Conservation (phyloP, 148 eudicot genomes). For the Gaultheria prostrata region DNA sequence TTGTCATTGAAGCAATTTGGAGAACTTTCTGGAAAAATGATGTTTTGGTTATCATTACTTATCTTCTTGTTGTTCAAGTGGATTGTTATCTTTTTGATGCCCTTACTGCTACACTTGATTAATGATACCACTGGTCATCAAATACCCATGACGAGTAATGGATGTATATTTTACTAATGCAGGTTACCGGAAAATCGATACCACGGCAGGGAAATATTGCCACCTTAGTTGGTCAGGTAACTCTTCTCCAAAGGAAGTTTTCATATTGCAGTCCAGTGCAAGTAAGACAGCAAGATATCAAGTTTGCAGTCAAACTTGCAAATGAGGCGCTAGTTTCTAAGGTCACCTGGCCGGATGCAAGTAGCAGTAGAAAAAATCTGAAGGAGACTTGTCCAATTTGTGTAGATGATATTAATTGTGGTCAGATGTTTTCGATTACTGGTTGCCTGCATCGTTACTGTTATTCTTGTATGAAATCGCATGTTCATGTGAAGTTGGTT, state of each 20-base stretch:
- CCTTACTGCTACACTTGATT: background rate
- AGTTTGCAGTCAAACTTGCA: constrained; percentile 58
- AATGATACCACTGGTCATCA: background rate
- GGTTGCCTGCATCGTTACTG: constrained; percentile 64
- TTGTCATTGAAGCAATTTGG: background rate
- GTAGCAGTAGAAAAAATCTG: constrained; percentile 13
- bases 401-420: constrained; percentile 47
- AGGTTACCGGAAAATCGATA: constrained; percentile 42
- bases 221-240: constrained; percentile 33
- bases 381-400: constrained; percentile 60
- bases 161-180: constrained; percentile 23
- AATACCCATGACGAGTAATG: background rate
- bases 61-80: background rate
- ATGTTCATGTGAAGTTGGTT: constrained; percentile 68
- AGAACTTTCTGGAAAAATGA: background rate
- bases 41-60: background rate
- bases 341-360: constrained; percentile 22
- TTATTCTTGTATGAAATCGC: constrained; percentile 65
- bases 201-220: constrained; percentile 33
- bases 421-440: constrained; percentile 46
- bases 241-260: constrained; percentile 39
- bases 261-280: constrained; percentile 24
- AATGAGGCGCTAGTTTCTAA: constrained; percentile 51
- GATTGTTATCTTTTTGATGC: background rate
- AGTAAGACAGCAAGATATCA: constrained; percentile 33